Evolutionary conservation across 108 stramenopile species (phyloP), one percentile per base, ranked within the genome.

Genomic region (Chaetoceros muelleri): DNA sequence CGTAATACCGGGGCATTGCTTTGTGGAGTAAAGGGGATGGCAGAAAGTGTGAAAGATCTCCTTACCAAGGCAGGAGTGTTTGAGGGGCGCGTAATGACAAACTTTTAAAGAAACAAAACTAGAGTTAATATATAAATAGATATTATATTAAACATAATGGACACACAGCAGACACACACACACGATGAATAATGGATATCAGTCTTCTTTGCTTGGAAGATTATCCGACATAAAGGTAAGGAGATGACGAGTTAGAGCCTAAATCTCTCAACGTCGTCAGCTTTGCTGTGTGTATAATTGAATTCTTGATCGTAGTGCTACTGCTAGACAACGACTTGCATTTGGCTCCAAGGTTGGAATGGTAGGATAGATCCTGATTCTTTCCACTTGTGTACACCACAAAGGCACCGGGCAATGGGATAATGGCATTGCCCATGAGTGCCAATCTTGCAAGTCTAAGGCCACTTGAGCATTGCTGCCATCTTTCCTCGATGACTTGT

Each of bases 21-120:
- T 8, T 87, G 90, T 46, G 85, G 85, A 0, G 77, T 82, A 61
- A 91, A 90, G 67, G 93, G 80, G 10, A 94, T 96, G 95, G 70
- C 70, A 24, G 84, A 90, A 51, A 63, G 81, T 60, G 87, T 90
- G n/a, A 90, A 82, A 62, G 82, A 78, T 24, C 78, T 90, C 44
- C 64, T 90, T 49, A 49, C 59, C 52, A 79, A 87, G 29, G 82
- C 85, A 0, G 93, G 93, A 1, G 87, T 94, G 21, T 93, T 94
- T 61, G 93, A 93, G 46, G 91, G 90, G 18, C 69, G 95, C n/a
- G 60, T 90, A 20, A 62, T 94, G 59, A 79, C 76, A 16, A 96
- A 96, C 70, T 96, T 94, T 73, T 96, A 77, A 71, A n/a, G 24
- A 53, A 31, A 27, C 1, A 44, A n/a, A 3, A 25, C 5, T 40